Conservation (phyloP, 2,329 filamentous ascomycete genomes). For the Trichophyton schoenleinii region DNA sequence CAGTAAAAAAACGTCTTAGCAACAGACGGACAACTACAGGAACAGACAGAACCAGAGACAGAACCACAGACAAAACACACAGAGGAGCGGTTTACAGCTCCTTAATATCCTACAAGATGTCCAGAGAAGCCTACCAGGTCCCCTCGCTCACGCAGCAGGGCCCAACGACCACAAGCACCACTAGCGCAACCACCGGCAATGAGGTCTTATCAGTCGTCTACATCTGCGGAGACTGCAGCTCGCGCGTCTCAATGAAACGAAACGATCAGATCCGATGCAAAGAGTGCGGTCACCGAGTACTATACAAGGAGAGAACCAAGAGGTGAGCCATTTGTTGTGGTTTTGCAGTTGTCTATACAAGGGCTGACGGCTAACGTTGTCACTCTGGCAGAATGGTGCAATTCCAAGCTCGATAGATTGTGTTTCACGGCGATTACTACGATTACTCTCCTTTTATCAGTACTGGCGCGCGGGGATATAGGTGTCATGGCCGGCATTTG, state of each 20-base stretch:
- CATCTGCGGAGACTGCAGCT: conserved; percentile 73
- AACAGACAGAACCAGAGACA: background rate
- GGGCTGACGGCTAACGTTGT: conserved; percentile 8
- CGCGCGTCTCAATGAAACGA: conserved; percentile 60
- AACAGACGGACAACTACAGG: background rate
- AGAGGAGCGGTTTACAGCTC: background rate
- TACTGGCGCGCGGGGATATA: background rate
- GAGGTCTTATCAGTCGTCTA: conserved; percentile 52
- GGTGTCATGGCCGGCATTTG: background rate
- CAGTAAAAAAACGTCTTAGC: too few relatives aligned
- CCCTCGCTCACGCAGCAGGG: conserved; percentile 41
- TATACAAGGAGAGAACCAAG: conserved; percentile 97
- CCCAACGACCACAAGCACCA: conserved; percentile 31
- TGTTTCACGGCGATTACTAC: background rate
- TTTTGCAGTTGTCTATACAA: conserved; percentile 1
- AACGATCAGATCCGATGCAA: conserved; percentile 76
- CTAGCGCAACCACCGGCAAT: conserved; percentile 24
- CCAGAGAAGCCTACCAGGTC: conserved; percentile 66
- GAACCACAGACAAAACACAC: background rate
- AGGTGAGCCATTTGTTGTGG: conserved; percentile 47
- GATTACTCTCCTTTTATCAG: background rate
- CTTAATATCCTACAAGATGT: conserved; percentile 35
- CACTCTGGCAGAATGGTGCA: conserved; percentile 69
- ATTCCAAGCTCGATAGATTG: conserved; percentile 73
- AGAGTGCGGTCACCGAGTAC: conserved; percentile 84